A percentile compares a stretch with the other conserved stretches of the same genome.
Evolutionary conservation across 2,329 filamentous ascomycete genomes (phyloP).

Genomic region (Alternaria consortialis): DNA sequence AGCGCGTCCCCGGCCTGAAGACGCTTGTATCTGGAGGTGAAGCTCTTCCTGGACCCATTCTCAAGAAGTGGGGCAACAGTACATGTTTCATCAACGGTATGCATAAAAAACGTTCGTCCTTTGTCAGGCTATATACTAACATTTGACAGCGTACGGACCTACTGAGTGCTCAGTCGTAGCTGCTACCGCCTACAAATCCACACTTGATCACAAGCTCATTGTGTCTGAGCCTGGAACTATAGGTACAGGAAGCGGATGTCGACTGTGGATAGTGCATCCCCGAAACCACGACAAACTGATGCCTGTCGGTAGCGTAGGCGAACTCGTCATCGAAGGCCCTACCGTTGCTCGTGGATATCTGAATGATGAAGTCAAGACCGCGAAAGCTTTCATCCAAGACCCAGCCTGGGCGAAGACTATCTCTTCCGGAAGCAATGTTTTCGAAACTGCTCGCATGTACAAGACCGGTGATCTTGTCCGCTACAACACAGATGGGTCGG

Average conservation of each 20-base stretch:
- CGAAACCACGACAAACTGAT: conserved; percentile 48
- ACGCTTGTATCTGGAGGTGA: conserved; percentile 58
- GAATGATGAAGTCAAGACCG: conserved; percentile 34
- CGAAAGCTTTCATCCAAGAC: conserved; percentile 43
- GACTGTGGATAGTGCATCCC: conserved; percentile 54
- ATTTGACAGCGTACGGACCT: conserved; percentile 39
- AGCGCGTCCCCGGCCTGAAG: conserved; percentile 53
- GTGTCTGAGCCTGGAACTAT: conserved; percentile 42
- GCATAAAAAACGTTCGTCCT: conserved; percentile 30
- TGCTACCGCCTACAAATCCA: conserved; percentile 34
- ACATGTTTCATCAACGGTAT: conserved; percentile 57
- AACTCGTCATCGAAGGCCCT: conserved; percentile 58
- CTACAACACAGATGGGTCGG: conserved; percentile 37
- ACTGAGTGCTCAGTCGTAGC: conserved; percentile 45
- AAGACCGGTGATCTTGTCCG: conserved; percentile 33
- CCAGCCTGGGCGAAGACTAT: conserved; percentile 32
- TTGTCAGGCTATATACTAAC: not conserved
- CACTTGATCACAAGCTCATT: conserved; percentile 34
- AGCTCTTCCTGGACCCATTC: conserved; percentile 49
- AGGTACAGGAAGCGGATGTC: conserved; percentile 42
- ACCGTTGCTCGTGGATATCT: conserved; percentile 49
- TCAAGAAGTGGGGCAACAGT: conserved; percentile 55
- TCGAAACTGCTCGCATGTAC: conserved; percentile 27
- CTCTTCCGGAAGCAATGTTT: conserved; percentile 22
- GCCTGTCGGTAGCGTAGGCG: conserved; percentile 43